These are phyloP conservation scores for Salvia miltiorrhiza DNA, from an alignment of 257 asterid genomes.

Conservation along the genomic window DNA sequence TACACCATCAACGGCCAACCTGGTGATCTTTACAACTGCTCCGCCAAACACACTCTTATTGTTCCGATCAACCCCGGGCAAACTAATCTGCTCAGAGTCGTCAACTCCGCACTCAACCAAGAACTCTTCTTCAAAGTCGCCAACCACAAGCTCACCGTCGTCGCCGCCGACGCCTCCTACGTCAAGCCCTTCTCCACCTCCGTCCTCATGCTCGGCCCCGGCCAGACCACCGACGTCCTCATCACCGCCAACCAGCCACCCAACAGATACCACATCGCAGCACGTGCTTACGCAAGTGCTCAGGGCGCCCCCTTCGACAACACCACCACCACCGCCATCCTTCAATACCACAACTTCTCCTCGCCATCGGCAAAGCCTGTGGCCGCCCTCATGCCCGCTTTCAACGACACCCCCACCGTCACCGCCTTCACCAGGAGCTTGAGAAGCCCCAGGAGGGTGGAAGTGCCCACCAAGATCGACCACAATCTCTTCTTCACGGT, in stretches of 20 bases:
- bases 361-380: constrained; percentile 49
- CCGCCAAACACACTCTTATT: constrained; percentile 52
- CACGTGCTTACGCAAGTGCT: constrained; percentile 86
- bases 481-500: constrained; percentile 70
- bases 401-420: constrained; percentile 73
- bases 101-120: too few species aligned
- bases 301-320: constrained; percentile 84
- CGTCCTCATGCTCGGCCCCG: constrained; percentile 89
- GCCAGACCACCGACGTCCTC: constrained; percentile 89
- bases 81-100: constrained; percentile 65
- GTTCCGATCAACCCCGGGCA: constrained; percentile 63
- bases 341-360: constrained; percentile 63
- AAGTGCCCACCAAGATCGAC: constrained; percentile 71
- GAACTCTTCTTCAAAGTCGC: too few species aligned
- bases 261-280: constrained; percentile 67
- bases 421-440: constrained; percentile 66
- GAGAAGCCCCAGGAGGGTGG: constrained; percentile 51
- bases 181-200: constrained; percentile 80
- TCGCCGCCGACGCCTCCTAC: constrained; percentile 86
- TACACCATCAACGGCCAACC: constrained; percentile 96
- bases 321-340: constrained; percentile 89
- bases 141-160: too few species aligned
- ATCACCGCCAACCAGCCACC: constrained; percentile 71
- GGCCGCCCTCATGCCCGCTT: constrained; percentile 61
- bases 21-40: constrained; percentile 87